Evolutionary conservation across 2,329 filamentous ascomycete species (phyloP), one percentile per base, ranked within the genome.

Genomic region (Phaeosphaeria sp.): DNA sequence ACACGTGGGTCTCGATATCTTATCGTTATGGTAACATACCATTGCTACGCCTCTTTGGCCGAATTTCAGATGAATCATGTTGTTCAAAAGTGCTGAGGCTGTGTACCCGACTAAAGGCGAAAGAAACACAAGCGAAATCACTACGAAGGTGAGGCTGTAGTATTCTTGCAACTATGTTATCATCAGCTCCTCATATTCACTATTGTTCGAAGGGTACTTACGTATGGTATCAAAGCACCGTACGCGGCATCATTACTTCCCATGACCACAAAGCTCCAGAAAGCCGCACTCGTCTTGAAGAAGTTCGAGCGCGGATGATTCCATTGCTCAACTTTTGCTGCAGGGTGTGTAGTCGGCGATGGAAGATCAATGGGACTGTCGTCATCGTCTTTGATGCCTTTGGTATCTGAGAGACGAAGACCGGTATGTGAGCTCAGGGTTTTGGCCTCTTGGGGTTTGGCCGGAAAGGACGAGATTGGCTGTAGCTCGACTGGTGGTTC

Each of bases 41-140:
- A 91, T 69, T 11, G 90, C 89, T 10, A 93, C 84, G 10, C 91
- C 91, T 17, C 89, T 84, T 69, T 91, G 90, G 36, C 91, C 91
- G 50, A 87, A 80, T 39, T 78, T 80, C 65, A 88, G 79, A 73
- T 91, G 89, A 46, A 91, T 82, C 10, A 76, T 75, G 69, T 89
- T 90, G 73, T 90, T 92, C 50, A 84, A 71, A 1, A 90, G 74
- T 1, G 88, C 88, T 1, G 88, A 87, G 2, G 83, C 66, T 15
- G 85, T 81, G 75, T 91, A 91, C 47, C 89, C 89, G 2, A 84
- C 78, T 49, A 90, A 86, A 0, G 88, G 88, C 0, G 88, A 84
- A 11, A 91, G 79, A 72, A 91, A 91, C 44, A 90, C 77, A 1
- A 90, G 80, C 0, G 89, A 89, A 3, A 91, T 83, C 53, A 89